These are phyloP conservation scores for Backusella parvicylindrica DNA, from an alignment of 192 early-diverging fungal genomes.

Conservation along the genomic window DNA sequence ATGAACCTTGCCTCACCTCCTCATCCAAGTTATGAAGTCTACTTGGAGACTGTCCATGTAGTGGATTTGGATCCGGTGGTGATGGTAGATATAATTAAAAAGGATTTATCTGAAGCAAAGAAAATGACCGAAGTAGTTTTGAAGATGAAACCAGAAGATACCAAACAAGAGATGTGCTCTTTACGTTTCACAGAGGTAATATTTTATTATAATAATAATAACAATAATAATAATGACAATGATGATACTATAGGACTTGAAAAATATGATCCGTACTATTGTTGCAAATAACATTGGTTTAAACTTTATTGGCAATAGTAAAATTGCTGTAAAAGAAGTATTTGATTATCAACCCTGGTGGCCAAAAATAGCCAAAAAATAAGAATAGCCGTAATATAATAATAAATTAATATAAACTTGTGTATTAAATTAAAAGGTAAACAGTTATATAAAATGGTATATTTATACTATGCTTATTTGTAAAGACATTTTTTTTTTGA, in stretches of 20 bases:
- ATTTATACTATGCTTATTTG: too few species aligned
- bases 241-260: slow-evolving; percentile 17
- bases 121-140: slow-evolving; percentile 9
- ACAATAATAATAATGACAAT: not conserved
- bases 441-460: not conserved
- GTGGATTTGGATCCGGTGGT: not conserved
- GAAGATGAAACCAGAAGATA: not conserved
- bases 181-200: slow-evolving; percentile 24
- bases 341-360: slow-evolving; percentile 34
- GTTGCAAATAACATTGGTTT: slow-evolving; percentile 29
- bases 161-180: slow-evolving; percentile 26
- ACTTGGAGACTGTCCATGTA: not conserved
- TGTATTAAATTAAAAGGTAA: not conserved
- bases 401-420: not conserved
- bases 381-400: not conserved
- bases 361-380: slow-evolving; percentile 16
- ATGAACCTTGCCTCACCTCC: slow-evolving; percentile 21
- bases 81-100: slow-evolving; percentile 3
- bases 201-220: too few species aligned
- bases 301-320: not conserved
- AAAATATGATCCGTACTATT: slow-evolving; percentile 18
- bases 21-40: not conserved
- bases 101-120: slow-evolving; percentile 17
- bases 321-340: not conserved
- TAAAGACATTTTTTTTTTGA: too few species aligned